Evolutionary conservation across 2,329 filamentous ascomycete species (phyloP), one percentile per base, ranked within the genome.

Genomic region (Fusarium subglutinans): DNA sequence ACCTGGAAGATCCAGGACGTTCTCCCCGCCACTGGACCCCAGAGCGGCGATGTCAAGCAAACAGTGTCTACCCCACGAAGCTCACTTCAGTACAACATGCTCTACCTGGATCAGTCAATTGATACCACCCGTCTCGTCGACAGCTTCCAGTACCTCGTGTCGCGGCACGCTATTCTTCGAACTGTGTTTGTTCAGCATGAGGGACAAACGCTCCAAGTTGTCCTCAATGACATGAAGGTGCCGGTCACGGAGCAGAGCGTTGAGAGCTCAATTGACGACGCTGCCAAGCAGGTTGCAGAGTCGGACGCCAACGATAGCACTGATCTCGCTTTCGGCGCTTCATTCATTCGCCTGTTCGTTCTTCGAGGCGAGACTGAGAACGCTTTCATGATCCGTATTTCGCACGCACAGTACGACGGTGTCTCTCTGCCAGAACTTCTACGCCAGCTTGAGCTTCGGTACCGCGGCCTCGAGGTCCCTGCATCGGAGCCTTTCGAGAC

Each of bases 391-490:
- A 78, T 78, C 15, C 76, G 76, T 11, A 74, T 88, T 20, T 88
- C 86, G 0, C 86, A 87, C 69, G 86, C 86, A 1, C 86, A 87
- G 70, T 87, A 87, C 57, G 86, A 87, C 30, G 86, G 86, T 33
- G 83, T 87, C 24, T 87, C 83, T 28, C 78, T 87, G 7, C 85
- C 85, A 1, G 79, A 81, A 9, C 78, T 87, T 2, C 81, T 86
- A 40, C 78, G 80, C 3, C 81, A 85, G 51, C 80, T 87, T 35
- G 80, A 83, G 5, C 77, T 81, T 7, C 79, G 83, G 11, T 87
- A 87, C 68, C 66, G 75, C 5, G 81, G 80, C 13, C 38, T 68
- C 3, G 75, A 77, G 10, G 43, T 68, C 6, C 69, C 77, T 4
- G 44, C 61, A 2, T 78, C 74, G 2, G 51, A 72, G 3, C 70